Conservation (phyloP, 2,329 filamentous ascomycete species). For the Zasmidium angulare region DNA sequence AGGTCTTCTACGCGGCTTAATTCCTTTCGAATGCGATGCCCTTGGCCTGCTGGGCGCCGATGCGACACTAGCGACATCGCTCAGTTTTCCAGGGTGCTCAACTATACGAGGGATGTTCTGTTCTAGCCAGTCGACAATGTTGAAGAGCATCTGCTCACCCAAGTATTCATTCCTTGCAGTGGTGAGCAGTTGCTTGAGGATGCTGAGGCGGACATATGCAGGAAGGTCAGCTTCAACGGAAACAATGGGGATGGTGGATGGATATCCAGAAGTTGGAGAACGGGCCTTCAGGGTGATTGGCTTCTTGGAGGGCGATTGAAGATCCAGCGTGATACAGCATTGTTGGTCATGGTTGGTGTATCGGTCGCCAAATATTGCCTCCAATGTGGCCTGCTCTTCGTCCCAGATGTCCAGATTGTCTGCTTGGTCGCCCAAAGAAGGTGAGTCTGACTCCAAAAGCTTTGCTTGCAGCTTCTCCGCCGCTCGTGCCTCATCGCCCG, state of each 20-base stretch:
- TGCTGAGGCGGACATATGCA: slow-evolving; percentile 88
- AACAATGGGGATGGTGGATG: slow-evolving; percentile 65
- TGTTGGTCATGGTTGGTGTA: slow-evolving; percentile 56
- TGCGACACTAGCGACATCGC: slow-evolving; percentile 78
- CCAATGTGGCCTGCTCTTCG: slow-evolving; percentile 79
- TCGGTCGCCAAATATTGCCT: slow-evolving; percentile 79
- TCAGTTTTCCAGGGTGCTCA: slow-evolving; percentile 76
- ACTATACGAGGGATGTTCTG: slow-evolving; percentile 79
- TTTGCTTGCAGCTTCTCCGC: slow-evolving; percentile 76
- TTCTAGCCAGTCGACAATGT: slow-evolving; percentile 88
- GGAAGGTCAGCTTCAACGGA: slow-evolving; percentile 70
- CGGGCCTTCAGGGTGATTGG: slow-evolving; percentile 64
- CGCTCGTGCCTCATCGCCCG: slow-evolving; percentile 71
- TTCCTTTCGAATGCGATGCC: background rate
- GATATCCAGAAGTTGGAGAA: slow-evolving; percentile 69
- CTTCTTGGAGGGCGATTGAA: slow-evolving; percentile 44
- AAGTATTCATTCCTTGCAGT: slow-evolving; percentile 69
- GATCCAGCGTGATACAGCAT: slow-evolving; percentile 69
- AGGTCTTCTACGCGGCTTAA: slow-evolving; percentile 41
- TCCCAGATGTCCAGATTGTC: slow-evolving; percentile 64
- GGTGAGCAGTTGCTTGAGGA: slow-evolving; percentile 72
- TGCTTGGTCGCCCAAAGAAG: slow-evolving; percentile 33
- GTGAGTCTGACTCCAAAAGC: slow-evolving; percentile 49
- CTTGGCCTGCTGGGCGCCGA: slow-evolving; percentile 50
- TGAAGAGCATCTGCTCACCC: slow-evolving; percentile 89